A percentile compares a stretch with the other conserved stretches of the same genome.
Conservation (phyloP, 371 early-diverging fungal species). For the Coemansia sp. region DNA sequence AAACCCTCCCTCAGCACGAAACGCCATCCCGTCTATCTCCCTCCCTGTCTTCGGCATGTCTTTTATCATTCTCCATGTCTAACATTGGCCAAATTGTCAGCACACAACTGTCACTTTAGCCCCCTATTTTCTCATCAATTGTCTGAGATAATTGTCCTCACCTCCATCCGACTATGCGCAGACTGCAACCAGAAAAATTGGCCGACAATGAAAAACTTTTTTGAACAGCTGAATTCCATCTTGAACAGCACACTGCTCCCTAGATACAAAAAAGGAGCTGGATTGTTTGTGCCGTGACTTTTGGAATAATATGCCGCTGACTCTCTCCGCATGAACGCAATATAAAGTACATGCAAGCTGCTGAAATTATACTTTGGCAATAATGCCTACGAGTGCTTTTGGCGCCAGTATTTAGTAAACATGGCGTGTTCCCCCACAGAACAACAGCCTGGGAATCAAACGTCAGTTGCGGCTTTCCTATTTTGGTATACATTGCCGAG, state of each 20-base stretch:
- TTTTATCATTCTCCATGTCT: neutral
- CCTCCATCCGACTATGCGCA: neutral
- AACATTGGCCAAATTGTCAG: neutral
- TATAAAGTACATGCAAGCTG: neutral
- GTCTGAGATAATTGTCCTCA: neutral
- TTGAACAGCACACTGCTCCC: neutral
- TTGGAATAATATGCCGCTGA: too few species aligned
- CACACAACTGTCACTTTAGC: neutral
- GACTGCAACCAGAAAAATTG: neutral
- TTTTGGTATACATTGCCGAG: too few species aligned
- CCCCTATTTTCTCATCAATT: slow-evolving; percentile 10
- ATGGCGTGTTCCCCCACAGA: neutral
- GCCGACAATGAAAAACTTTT: neutral
- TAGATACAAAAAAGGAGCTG: neutral
- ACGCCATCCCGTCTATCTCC: slow-evolving; percentile 8
- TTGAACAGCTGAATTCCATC: neutral
- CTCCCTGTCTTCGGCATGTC: slow-evolving; percentile 6
- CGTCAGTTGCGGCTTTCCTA: too few species aligned
- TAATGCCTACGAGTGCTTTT: too few species aligned
- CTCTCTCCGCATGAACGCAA: slow-evolving; percentile 7
- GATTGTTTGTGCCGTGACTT: neutral
- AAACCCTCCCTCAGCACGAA: neutral
- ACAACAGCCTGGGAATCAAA: neutral
- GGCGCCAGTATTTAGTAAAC: neutral
- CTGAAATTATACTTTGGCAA: too few species aligned